These are phyloP conservation scores for Salmacisia buchloeana DNA, from an alignment of 1,284 basidiomycete genomes.

Conservation along the genomic window DNA sequence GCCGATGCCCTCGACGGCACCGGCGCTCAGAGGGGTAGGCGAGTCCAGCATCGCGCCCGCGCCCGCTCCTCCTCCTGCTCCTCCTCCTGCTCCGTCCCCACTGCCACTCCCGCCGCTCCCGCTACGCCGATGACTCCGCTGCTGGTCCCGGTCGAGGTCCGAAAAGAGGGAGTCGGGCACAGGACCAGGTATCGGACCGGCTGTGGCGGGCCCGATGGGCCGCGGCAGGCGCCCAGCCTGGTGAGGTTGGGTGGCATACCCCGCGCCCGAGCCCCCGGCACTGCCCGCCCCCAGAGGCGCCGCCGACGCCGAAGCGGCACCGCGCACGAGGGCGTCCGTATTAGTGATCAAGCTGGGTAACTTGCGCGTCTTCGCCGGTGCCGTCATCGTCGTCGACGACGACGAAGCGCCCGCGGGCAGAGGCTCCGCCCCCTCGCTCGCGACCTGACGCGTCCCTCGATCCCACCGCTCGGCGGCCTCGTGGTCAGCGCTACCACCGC, in stretches of 20 bases:
- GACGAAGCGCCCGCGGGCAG: not conserved
- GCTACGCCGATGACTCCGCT: too few species aligned
- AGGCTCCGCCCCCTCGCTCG: not conserved
- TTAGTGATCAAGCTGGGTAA: constrained; percentile 39
- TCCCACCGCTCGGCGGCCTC: not conserved
- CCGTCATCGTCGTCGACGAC: not conserved
- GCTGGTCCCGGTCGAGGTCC: too few species aligned
- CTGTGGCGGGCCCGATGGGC: constrained; percentile 1
- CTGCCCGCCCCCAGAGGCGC: too few species aligned
- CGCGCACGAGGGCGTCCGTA: constrained; percentile 27
- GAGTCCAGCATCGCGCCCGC: not conserved
- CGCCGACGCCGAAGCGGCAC: too few species aligned
- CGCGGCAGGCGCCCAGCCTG: not conserved
- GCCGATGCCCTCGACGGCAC: not conserved
- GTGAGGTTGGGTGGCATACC: too few species aligned
- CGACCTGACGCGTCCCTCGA: not conserved
- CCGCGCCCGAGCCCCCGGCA: too few species aligned
- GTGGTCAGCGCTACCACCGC: too few species aligned
- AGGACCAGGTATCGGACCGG: not conserved
- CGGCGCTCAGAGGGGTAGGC: not conserved
- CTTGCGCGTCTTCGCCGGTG: constrained; percentile 12
- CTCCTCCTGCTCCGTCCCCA: too few species aligned
- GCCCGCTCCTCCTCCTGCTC: too few species aligned
- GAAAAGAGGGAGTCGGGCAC: too few species aligned
- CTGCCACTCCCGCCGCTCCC: too few species aligned